Base-by-base conservation (phyloP, 164 flowering plant species). In the Aristolochia californica region DNA sequence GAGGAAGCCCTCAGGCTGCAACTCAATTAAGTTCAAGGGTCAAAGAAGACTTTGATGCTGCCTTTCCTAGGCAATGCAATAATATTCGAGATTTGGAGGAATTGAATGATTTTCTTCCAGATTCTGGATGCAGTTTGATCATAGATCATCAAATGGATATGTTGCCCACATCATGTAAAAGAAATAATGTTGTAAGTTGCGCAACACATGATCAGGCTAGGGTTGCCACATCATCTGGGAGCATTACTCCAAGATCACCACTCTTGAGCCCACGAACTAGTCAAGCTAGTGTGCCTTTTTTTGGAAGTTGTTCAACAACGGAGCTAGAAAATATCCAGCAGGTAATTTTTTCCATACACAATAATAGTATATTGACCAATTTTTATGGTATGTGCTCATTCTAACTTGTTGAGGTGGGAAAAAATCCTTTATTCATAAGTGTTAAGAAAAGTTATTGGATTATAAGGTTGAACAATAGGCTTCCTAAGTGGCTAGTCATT, bases 241-340 rank as follows among this genome's bases (percentile, higher is more conserved):
- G 88, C 74, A 72, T 77, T 63, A 88, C 96, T 50, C 97, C 99
- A 16, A 68, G 82, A 57, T 90, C 95, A 61, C 93, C 97, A 60
- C 70, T 80, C 43, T 58, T 79, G 62, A 83, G 89, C 54, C 93
- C 96, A 61, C 63, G 85, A 58, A 73, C 81, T 27, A 78, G 72
- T 67, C 93, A 85, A 55, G 75, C 86, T 63, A 96, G 82, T 62
- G 48, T 82, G 65, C 77, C 90, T 21, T 57, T 88, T 59, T 63
- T 70, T 68, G 88, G 80, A 54, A 71, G 72, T 43, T 81, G 65
- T 66, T 65, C 77, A 63, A 68, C 83, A 69, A 69, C 80, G 48
- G 96, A 84, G 58, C 77, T 74, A 66, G 97, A 90, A 73, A 82
- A 73, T 63, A 68, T 69, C 76, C 77, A 84, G 66, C 96, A 94